Evolutionary conservation across 345 rosid genomes (phyloP), one percentile per base, ranked within the genome.

Genomic region (Fremontodendron californicum): DNA sequence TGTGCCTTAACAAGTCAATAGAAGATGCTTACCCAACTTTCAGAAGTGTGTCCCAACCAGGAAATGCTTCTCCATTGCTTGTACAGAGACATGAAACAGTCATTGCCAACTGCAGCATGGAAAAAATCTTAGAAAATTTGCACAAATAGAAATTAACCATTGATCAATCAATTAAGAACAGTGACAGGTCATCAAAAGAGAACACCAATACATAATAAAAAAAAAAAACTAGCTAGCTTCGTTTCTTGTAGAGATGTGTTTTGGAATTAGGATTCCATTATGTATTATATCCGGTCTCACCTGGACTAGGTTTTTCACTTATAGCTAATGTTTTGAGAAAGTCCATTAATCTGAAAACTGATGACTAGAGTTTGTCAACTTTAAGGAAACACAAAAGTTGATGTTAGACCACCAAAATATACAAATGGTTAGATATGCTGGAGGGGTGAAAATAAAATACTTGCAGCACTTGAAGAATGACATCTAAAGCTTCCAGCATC

Each of bases 11-110:
- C 21, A 55, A 37, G 51, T 46, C 29, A 45, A 11, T 43, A 60
- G 25, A 71, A 70, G 71, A 49, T 62, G 46, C 90, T 87, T 81
- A 90, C 93, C 94, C 96, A 49, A 92, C 82, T 85, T 83, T 89
- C 46, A 95, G 77, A 80, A 95, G 93, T 35, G 83, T 73, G 74
- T 93, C 99, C 99, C 99, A 92, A 78, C 99, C 97, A 16, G 98
- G 97, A 88, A 90, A 93, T 74, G 88, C 77, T 88, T 89, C 96
- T 69, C 89, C 89, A 67, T 95, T 93, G 92, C 85, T 88, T 76
- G 89, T 73, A 61, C 99, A 95, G 57, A 95, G 58, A 71, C 87
- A 81, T 13, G 93, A 87, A 39, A 93, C 84, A 4, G 96, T 88
- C 45, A 68, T 80, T 25, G 97, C 96, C 82, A 95, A 75, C 97